Evolutionary conservation across 805 yeast genomes (phyloP), one percentile per base, ranked within the genome.

Genomic region (Lachancea fermentati): DNA sequence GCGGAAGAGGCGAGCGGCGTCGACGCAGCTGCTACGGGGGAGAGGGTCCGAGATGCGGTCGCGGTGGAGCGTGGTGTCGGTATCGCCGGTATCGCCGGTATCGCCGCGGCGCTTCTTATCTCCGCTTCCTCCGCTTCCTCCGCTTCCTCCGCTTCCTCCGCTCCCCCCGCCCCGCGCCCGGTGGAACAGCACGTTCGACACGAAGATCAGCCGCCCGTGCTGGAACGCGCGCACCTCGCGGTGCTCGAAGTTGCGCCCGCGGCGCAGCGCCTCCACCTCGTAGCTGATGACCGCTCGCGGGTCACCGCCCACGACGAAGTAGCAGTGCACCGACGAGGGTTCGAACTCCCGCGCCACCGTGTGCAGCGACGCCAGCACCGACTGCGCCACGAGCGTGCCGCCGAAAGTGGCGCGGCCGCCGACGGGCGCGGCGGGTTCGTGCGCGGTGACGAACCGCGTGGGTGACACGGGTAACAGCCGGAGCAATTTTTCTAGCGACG

Each of bases 341-440:
- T 63, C 63, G 59, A 73, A 74, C 15, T 58, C 50, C 2, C 48
- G 55, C n/a, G 71, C 68, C 4, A 76, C 66, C 5, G 78, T 72
- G 36, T 70, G 66, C 25, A 79, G 63, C 2, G 82, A 79, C 4
- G 85, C 85, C 43, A 73, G 57, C 3, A 81, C 58, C 2, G 86
- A 66, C 50, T 81, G 88, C 0, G 85, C 84, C 13, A 79, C 76
- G 32, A 77, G 62, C 14, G 79, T 76, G 7, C 89, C 88, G 2
- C 88, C 88, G 62, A 80, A 81, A 0, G 81, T 75, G 2, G 85
- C 86, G 32, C 81, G 63, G 2, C 84, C 81, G 0, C 76, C 72
- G 4, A 63, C 65, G 2, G 78, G 78, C 3, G 74, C 67, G 3
- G 39, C 42, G 4, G 60, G 57, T 11, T 46, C 39, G 34, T 46